Conservation (phyloP, 306 rosid genomes). For the Alnus glutinosa region DNA sequence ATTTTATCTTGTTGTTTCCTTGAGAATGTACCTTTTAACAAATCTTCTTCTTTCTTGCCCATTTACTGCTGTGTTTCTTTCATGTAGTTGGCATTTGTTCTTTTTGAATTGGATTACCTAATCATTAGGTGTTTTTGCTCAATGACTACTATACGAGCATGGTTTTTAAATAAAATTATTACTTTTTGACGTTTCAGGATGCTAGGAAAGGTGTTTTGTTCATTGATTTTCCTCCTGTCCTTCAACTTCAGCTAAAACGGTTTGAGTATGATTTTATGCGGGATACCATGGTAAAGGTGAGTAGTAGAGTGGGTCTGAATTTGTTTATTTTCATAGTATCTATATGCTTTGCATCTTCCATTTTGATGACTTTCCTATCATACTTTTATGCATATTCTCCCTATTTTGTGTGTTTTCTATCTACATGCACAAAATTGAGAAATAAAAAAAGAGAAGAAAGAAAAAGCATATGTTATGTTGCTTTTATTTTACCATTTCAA, state of each 20-base stretch:
- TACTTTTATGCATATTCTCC: too few relatives aligned
- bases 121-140: neutral
- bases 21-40: neutral
- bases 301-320: constrained; percentile 28
- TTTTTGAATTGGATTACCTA: neutral
- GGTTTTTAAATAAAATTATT: neutral
- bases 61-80: neutral
- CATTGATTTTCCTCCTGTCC: constrained; percentile 96
- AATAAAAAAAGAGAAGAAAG: neutral
- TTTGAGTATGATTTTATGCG: constrained; percentile 88
- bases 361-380: neutral
- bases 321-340: neutral
- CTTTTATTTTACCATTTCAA: neutral
- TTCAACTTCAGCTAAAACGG: constrained; percentile 92
- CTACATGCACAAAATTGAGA: neutral
- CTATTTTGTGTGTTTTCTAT: neutral
- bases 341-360: neutral
- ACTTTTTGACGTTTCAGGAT: constrained; percentile 52
- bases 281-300: constrained; percentile 92
- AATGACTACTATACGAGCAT: neutral
- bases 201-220: constrained; percentile 93
- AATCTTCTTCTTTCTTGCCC: neutral
- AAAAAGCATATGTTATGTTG: too few relatives aligned
- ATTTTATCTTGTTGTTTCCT: neutral
- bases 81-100: neutral